Conservation (phyloP, 1,139 yeast species). For the Lodderomyces jiufengensis region DNA sequence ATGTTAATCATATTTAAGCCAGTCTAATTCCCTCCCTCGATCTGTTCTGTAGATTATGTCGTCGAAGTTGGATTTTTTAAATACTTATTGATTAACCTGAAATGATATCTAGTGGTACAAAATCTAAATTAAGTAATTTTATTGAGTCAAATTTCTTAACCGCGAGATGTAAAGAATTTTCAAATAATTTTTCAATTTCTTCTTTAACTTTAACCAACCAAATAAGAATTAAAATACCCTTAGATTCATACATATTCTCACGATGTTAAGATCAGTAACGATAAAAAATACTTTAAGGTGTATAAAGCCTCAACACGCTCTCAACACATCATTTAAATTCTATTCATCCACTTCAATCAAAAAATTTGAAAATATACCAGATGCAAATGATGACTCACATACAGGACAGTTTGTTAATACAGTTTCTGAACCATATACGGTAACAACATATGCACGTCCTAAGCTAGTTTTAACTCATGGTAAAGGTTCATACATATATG, state of each 20-base stretch:
- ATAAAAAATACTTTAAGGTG: not conserved
- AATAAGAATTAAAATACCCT: no score
- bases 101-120: no score
- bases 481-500: constrained; percentile 71
- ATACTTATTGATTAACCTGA: no score
- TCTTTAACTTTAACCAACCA: no score
- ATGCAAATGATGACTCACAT: constrained; percentile 20
- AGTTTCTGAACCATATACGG: constrained; percentile 55
- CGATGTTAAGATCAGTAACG: not conserved
- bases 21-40: no score
- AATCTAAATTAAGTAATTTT: constrained; percentile 1
- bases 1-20: no score
- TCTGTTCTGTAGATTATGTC: no score
- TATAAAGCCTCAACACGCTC: not conserved
- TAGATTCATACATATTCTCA: no score
- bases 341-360: not conserved
- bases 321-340: not conserved
- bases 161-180: not conserved
- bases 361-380: constrained; percentile 9
- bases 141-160: constrained; percentile 1
- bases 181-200: not conserved
- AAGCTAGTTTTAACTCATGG: constrained; percentile 66
- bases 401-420: constrained; percentile 34
- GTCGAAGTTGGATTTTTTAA: no score
- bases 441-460: constrained; percentile 83